phyloP scores from a whole-genome alignment of 352 stramenopile genomes.

The Elongisporangium anandrum region DNA sequence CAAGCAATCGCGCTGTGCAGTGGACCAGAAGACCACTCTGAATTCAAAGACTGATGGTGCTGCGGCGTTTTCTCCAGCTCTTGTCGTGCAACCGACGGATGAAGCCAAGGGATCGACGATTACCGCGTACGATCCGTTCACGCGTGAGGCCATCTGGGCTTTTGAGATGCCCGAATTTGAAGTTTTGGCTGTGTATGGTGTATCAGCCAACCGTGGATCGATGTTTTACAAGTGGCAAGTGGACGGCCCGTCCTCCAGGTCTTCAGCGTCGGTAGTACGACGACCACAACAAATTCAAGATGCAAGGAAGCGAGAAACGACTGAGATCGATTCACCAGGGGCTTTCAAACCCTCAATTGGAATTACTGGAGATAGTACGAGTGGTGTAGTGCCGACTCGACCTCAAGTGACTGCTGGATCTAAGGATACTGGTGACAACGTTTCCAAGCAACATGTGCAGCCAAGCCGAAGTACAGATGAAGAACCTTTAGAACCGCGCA shows the following conservation, averaged over 20 bases:
- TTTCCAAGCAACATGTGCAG: conserved; percentile 15
- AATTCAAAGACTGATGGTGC: conserved; percentile 3
- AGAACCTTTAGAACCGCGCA: conserved; percentile 33
- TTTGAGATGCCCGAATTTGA: conserved; percentile 68
- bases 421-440: background rate
- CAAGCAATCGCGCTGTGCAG: conserved; percentile 38
- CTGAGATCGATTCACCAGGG: background rate
- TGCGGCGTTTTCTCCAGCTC: conserved; percentile 25
- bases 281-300: background rate
- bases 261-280: background rate
- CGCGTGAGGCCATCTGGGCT: conserved; percentile 67
- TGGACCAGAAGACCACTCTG: conserved; percentile 9
- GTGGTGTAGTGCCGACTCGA: background rate
- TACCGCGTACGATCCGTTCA: conserved; percentile 66
- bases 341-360: background rate
- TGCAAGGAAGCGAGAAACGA: background rate
- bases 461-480: background rate
- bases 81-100: conserved; percentile 60
- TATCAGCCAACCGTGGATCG: conserved; percentile 40
- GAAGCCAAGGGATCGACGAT: conserved; percentile 68
- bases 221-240: conserved; percentile 76
- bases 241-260: conserved; percentile 51
- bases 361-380: background rate
- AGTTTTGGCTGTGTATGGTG: conserved; percentile 61
- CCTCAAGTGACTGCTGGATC: background rate